Evolutionary conservation across 2,329 filamentous ascomycete genomes (phyloP).

Genomic region (Ophiostoma sp.): DNA sequence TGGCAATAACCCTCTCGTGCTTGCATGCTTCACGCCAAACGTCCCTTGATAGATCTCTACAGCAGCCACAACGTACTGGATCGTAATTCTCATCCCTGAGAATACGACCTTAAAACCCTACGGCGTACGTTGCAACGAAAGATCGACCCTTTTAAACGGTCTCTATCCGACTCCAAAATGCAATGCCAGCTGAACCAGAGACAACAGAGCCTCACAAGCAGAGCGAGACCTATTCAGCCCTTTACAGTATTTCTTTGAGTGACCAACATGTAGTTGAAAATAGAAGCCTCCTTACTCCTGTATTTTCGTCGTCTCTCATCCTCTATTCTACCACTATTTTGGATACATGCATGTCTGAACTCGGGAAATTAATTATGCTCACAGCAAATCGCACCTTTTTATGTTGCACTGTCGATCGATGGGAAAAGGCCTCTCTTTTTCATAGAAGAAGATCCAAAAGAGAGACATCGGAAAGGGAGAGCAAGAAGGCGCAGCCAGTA

Average conservation of each 20-base stretch:
- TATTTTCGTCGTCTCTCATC: too few species aligned
- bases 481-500: neutral
- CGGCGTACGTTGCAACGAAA: neutral
- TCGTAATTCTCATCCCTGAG: slow-evolving; percentile 2
- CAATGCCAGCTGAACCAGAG: neutral
- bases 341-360: slow-evolving; percentile 11
- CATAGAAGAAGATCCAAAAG: too few species aligned
- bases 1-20: neutral
- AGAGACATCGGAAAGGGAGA: slow-evolving; percentile 2
- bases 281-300: neutral
- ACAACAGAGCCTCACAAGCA: neutral
- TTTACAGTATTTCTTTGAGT: neutral
- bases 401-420: neutral
- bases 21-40: neutral
- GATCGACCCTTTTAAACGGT: neutral
- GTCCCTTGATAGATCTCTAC: neutral
- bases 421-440: neutral
- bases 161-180: neutral
- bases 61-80: neutral
- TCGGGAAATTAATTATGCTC: slow-evolving; percentile 16
- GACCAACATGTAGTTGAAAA: neutral
- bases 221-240: neutral
- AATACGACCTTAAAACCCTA: neutral
- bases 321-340: neutral
- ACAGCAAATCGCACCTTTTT: neutral